phyloP scores from a whole-genome alignment of 2,329 filamentous ascomycete genomes.

The Microdochium trichocladiopsis region DNA sequence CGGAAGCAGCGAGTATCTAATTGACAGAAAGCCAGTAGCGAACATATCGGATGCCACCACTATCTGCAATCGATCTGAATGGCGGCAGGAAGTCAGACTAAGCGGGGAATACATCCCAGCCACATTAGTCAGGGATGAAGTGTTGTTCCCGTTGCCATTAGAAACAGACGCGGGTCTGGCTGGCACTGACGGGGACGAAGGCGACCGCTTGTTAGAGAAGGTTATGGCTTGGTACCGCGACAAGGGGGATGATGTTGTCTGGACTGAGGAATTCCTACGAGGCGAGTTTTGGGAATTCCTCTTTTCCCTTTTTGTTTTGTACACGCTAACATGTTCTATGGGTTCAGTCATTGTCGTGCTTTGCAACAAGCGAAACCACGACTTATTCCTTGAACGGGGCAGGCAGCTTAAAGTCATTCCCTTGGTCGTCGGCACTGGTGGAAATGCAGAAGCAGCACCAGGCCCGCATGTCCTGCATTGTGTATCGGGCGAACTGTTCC shows the following conservation, averaged over 20 bases:
- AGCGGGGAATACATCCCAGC: too few relatives aligned
- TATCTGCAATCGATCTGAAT: background rate
- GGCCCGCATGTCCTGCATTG: constrained; percentile 7
- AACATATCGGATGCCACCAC: background rate
- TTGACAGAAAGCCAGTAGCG: background rate
- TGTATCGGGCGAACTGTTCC: constrained; percentile 3
- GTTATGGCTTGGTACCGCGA: background rate
- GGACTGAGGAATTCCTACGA: constrained; percentile 5
- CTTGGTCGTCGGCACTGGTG: background rate
- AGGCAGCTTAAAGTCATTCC: background rate
- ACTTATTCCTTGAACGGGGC: too few relatives aligned
- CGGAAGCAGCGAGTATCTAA: background rate
- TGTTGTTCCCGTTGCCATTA: too few relatives aligned
- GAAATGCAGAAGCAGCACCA: background rate
- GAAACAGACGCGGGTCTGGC: too few relatives aligned
- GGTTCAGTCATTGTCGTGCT: too few relatives aligned
- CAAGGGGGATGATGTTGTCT: constrained; percentile 6
- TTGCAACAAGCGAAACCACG: too few relatives aligned
- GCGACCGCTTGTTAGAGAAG: too few relatives aligned
- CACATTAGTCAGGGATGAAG: too few relatives aligned
- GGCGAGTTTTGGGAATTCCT: constrained; percentile 1
- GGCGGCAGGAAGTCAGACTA: too few relatives aligned
- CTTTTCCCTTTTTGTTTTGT: background rate
- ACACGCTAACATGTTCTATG: too few relatives aligned
- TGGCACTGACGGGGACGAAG: too few relatives aligned